Evolutionary conservation across 2,329 filamentous ascomycete genomes (phyloP).

Genomic region (Diaporthe sp.): DNA sequence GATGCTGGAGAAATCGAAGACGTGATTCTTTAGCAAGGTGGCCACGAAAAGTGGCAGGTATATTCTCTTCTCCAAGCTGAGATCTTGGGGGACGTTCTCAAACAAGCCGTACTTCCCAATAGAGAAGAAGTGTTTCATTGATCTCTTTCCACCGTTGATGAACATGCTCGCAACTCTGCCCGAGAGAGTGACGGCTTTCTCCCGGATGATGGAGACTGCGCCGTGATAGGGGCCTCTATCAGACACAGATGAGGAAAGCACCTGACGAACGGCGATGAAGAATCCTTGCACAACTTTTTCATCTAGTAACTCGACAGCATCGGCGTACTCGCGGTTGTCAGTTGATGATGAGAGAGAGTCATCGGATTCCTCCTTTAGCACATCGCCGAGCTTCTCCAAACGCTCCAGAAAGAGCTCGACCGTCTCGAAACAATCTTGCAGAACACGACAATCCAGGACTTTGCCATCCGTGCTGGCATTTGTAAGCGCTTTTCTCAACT

Average conservation of each 20-base stretch:
- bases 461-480: constrained; percentile 59
- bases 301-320: constrained; percentile 54
- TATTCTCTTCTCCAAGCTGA: constrained; percentile 57
- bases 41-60: constrained; percentile 66
- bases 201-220: constrained; percentile 15
- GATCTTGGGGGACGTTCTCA: constrained; percentile 54
- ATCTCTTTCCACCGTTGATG: constrained; percentile 56
- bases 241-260: constrained; percentile 9
- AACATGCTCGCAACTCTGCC: constrained; percentile 62
- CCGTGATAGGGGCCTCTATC: background rate
- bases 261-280: constrained; percentile 33
- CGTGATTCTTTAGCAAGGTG: constrained; percentile 60
- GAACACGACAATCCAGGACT: constrained; percentile 63
- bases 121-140: constrained; percentile 61
- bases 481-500: constrained; percentile 65
- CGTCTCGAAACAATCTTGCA: constrained; percentile 60
- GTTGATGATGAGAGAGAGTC: constrained; percentile 43
- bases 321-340: constrained; percentile 58
- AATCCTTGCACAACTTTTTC: constrained; percentile 37
- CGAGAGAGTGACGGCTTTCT: constrained; percentile 60
- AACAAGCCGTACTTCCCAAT: constrained; percentile 65
- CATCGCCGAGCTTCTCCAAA: constrained; percentile 57
- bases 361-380: constrained; percentile 53
- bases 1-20: constrained; percentile 62
- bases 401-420: constrained; percentile 61